Base-by-base conservation (phyloP, 1,284 basidiomycete species). In the Leccinum fallax region DNA sequence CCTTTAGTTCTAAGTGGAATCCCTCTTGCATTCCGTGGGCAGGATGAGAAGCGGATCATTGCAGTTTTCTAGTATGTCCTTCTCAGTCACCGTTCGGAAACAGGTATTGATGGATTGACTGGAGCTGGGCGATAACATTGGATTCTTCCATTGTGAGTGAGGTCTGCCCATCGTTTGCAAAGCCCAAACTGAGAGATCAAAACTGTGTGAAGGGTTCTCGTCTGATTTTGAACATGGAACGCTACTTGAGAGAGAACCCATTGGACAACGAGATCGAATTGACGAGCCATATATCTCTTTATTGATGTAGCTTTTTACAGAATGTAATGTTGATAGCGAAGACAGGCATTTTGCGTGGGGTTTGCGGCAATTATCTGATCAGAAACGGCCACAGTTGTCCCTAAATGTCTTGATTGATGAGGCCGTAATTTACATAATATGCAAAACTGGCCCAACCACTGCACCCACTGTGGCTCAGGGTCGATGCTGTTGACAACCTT, bases 171-270 rank as follows among this genome's bases (percentile, higher is more conserved):
- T 55, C 26, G 34, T 49, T 9, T 11, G 3, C 13, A n/a, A 5
- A n/a, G 49, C 16, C 15, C 11, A 28, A 24, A 52, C 26, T 52
- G 49, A 52, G 26, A 51, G 15, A 24, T 32, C 5, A 36, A 19
- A 16, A 30, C 28, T 57, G 5, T 28, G 32, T 15, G 13, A 9
- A 71, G 69, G 69, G 67, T 2, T 63, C 58, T 54, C 61, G 57
- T 34, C 61, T 67, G 11, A 57, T 69, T 36, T 56, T 71, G 32
- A 62, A 67, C 26, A 68, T 63, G 67, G 61, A 63, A 52, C 49
- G 49, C 15, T 52, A 52, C 24, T 52, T 28, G 49, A 52, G 26
- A 28, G 26, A 24, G 24, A 6, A 52, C 49, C 49, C 49, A 24
- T n/a, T 16, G 26, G 49, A 26, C 19, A 52, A 52, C 16, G 26